Base-by-base conservation (phyloP, 495 filamentous ascomycete species). In the Monascus purpureus region DNA sequence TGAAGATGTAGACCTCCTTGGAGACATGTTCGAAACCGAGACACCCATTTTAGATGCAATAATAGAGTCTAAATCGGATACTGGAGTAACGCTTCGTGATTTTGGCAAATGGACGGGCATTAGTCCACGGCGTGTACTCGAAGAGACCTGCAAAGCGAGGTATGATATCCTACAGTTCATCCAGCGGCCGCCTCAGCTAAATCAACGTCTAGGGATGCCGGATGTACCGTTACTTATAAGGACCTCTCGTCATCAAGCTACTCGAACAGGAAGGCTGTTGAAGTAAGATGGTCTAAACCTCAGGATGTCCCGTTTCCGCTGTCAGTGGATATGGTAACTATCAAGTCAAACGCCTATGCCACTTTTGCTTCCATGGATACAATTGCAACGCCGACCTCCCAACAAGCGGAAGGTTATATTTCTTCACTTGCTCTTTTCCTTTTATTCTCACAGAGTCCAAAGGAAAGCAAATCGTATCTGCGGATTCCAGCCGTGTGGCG, bases 121-220 rank as follows among this genome's bases (percentile, higher is more conserved):
- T 9, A 77, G 54, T 39, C 82, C 83, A 13, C 67, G 72, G 25
- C 65, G 75, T 34, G 67, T 82, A 25, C 53, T 97, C 11, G 84
- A 95, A 45, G 90, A 95, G 53, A 72, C 82, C 27, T 93, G 85
- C 49, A 80, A 77, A 41, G 72, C 84, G 36, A 79, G 81, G 79
- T 79, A 59, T 50, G 67, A 50, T 22, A 31, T 13, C 24, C 6
- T 38, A 9, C 16, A 17, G 8, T n/a, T 24, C 3, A 15, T 19
- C 18, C 29, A 6, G 9, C 36, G 2, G 9, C 19, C 16, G 22
- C 6, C 15, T 32, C 16, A 34, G 12, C 25, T 19, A 19, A 28
- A 38, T 23, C 31, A 42, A 33, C 40, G 28, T 41, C 13, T 30
- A 77, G 75, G 63, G 85, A 93, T 50, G 59, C 79, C 4, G 58